Base-by-base conservation (phyloP, 1,139 yeast species). In the Hemisphaericaspora xylanilytica region DNA sequence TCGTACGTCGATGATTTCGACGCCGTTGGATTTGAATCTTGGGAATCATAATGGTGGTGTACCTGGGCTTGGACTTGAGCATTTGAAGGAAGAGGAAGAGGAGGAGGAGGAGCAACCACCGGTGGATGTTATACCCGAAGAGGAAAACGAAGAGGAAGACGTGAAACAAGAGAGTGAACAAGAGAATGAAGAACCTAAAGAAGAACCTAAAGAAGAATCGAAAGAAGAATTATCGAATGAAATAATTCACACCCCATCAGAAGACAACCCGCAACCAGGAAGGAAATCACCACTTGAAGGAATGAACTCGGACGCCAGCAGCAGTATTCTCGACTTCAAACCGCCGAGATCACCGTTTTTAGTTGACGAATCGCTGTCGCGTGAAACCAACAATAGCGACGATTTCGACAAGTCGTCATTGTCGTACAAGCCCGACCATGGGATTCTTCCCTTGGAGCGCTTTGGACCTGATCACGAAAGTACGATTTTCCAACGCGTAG, bases 11-110 rank as follows among this genome's bases (percentile, higher is more conserved):
- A 8, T 29, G 11, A 16, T 11, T 18, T 29, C 32, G 11, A 18
- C 24, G 5, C 24, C 32, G 2, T 18, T 29, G 24, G 24, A 18
- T 29, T 29, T 29, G 24, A 29, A 29, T n/a, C 24, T 29, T 17
- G 32, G 32, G 14, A 29, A 17, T 28, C 17, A 15, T 14, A 36
- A 33, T 34, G 44, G 41, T 5, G 39, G 28, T 30, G 32, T 46
- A 32, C 44, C 47, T 9, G 49, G 48, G 6, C 39, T 46, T 1
- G 44, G 39, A 35, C 32, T 44, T 36, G 49, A 42, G 28, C 41
- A 43, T 33, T 43, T 39, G 33, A 35, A 24, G 4, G 42, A 40
- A 12, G 29, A 17, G 15, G 34, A 28, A 3, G 36, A 36, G 18
- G 35, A 37, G 28, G 41, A 37, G 3, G 13, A 25, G 18, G 21